These are phyloP conservation scores for Trichoderma gracile DNA, from an alignment of 2,329 filamentous ascomycete species.

Conservation along the genomic window DNA sequence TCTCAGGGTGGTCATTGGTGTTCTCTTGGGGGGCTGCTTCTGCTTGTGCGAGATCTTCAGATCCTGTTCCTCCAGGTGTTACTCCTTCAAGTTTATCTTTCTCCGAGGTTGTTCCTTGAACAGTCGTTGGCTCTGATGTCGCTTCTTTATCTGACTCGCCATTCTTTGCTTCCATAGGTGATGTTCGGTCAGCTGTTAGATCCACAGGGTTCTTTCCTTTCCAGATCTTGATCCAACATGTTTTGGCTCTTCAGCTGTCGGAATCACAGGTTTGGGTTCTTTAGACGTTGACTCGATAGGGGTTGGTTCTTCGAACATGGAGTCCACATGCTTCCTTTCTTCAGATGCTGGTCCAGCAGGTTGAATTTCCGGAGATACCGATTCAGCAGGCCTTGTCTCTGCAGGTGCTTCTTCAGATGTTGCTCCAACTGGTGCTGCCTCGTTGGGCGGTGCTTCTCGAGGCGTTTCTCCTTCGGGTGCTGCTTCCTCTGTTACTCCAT, in stretches of 20 bases:
- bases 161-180: no score
- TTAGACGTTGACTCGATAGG: no score
- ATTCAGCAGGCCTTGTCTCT: neutral
- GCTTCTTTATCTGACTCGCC: neutral
- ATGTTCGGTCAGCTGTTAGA: neutral
- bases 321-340: no score
- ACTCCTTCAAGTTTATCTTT: conserved; percentile 27
- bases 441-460: neutral
- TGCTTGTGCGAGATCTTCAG: neutral
- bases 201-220: no score
- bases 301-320: no score
- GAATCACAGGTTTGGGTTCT: no score
- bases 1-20: neutral
- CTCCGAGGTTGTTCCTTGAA: neutral
- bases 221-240: neutral
- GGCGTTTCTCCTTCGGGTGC: conserved; percentile 26
- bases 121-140: neutral
- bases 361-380: neutral
- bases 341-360: neutral
- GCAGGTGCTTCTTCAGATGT: neutral
- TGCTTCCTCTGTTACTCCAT: neutral
- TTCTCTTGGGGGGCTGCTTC: conserved; percentile 13
- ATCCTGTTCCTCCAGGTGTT: neutral
- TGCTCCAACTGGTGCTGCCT: neutral
- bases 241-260: conserved; percentile 30